These are phyloP conservation scores for Starmerella vitae DNA, from an alignment of 805 yeast species.

Conservation along the genomic window DNA sequence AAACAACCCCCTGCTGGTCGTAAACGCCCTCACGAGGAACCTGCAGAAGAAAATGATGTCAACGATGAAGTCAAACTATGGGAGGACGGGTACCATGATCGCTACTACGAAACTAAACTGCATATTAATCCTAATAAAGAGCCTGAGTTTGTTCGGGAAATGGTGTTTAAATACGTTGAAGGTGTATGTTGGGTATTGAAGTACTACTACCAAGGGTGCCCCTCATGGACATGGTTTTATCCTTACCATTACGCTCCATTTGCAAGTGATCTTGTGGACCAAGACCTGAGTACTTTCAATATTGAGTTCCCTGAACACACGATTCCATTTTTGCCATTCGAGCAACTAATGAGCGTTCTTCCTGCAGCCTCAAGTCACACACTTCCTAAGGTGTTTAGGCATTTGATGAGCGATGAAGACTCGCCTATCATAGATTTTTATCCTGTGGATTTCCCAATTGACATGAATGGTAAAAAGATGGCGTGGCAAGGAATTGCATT, in stretches of 20 bases:
- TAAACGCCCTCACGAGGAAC: not conserved
- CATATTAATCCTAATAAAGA: slow-evolving; percentile 38
- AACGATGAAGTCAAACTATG: slow-evolving; percentile 48
- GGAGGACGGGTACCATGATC: slow-evolving; percentile 74
- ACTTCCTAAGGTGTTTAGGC: slow-evolving; percentile 64
- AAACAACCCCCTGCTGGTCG: slow-evolving; percentile 29
- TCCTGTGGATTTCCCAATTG: slow-evolving; percentile 78
- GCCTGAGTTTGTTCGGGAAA: slow-evolving; percentile 39
- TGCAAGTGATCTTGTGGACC: slow-evolving; percentile 66
- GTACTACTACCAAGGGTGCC: slow-evolving; percentile 94
- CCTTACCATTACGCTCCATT: slow-evolving; percentile 98
- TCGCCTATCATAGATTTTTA: slow-evolving; percentile 88
- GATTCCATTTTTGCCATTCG: slow-evolving; percentile 86
- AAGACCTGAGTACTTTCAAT: slow-evolving; percentile 31
- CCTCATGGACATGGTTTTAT: slow-evolving; percentile 96
- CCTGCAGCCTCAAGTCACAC: slow-evolving; percentile 81
- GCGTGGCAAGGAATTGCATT: slow-evolving; percentile 97
- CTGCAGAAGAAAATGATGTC: slow-evolving; percentile 23
- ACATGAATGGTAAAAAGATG: slow-evolving; percentile 88
- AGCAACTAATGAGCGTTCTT: slow-evolving; percentile 92
- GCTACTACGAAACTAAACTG: slow-evolving; percentile 73
- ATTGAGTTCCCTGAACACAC: slow-evolving; percentile 43
- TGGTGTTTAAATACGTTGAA: slow-evolving; percentile 67
- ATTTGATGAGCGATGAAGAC: slow-evolving; percentile 74
- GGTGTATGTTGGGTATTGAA: slow-evolving; percentile 95